A percentile compares a stretch with the other conserved stretches of the same genome.
Conservation (phyloP, 768 basidiomycete species). For the Suillus luteus region DNA sequence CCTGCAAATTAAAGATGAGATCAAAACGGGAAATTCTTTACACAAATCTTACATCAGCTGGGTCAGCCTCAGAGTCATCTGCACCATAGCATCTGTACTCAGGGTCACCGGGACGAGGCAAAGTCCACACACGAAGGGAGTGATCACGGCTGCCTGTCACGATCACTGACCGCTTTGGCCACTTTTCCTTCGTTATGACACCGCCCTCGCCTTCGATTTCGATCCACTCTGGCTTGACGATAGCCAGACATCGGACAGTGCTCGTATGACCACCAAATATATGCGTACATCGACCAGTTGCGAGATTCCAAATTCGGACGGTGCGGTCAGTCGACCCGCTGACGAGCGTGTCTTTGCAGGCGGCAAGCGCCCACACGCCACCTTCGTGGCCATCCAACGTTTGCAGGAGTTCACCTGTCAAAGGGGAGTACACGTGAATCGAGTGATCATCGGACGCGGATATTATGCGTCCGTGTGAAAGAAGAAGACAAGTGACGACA, state of each 20-base stretch:
- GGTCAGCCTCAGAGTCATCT: constrained; percentile 61
- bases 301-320: constrained; percentile 88
- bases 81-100: constrained; percentile 69
- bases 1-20: constrained; percentile 34
- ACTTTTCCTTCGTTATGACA: constrained; percentile 64
- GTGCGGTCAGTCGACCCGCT: constrained; percentile 94
- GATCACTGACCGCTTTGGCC: constrained; percentile 70
- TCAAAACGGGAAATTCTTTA: neutral
- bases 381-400: constrained; percentile 90
- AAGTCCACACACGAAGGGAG: constrained; percentile 64
- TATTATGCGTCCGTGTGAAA: constrained; percentile 93
- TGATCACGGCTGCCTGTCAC: constrained; percentile 75
- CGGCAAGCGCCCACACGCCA: constrained; percentile 95
- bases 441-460: constrained; percentile 97
- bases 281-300: constrained; percentile 81
- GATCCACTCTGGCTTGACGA: constrained; percentile 90
- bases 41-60: constrained; percentile 43
- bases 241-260: constrained; percentile 93
- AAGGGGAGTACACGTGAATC: constrained; percentile 92
- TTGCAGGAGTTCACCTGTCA: constrained; percentile 71
- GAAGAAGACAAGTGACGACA: constrained; percentile 94
- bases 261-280: constrained; percentile 96
- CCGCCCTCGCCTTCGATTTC: constrained; percentile 69
- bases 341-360: constrained; percentile 84
- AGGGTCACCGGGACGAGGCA: constrained; percentile 71